Conservation (phyloP, 1,284 basidiomycete species). For the Ustilago shanxiensis region DNA sequence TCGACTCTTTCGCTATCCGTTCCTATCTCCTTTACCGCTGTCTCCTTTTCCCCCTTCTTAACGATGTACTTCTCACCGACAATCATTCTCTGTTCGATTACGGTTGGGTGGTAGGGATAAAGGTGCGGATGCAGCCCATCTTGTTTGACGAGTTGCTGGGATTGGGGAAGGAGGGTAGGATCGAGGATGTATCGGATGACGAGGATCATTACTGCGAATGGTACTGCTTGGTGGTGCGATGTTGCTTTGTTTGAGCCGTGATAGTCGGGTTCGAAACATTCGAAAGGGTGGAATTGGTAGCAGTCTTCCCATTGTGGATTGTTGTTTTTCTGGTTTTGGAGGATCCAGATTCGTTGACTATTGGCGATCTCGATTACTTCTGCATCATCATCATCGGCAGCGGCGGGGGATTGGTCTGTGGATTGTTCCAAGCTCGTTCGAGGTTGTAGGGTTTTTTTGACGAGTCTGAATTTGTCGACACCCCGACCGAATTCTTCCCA, state of each 20-base stretch:
- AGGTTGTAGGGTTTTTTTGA: slow-evolving; percentile 14
- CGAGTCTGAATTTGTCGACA: slow-evolving; percentile 12
- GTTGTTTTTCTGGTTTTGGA: slow-evolving; percentile 24
- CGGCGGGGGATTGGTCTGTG: too few species aligned
- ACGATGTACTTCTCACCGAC: slow-evolving; percentile 27
- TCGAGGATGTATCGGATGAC: slow-evolving; percentile 23
- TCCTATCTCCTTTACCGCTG: background rate
- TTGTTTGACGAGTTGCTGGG: background rate
- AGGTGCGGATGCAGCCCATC: slow-evolving; percentile 23
- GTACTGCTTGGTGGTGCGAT: background rate
- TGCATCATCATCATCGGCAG: background rate
- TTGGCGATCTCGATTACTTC: background rate
- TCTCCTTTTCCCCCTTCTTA: slow-evolving; percentile 9
- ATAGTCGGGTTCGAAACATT: slow-evolving; percentile 35
- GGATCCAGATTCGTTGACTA: slow-evolving; percentile 22
- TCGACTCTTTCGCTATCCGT: slow-evolving; percentile 33
- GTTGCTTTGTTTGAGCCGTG: slow-evolving; percentile 19
- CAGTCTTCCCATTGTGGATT: slow-evolving; percentile 28
- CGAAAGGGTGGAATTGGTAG: slow-evolving; percentile 25
- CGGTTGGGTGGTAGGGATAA: slow-evolving; percentile 42
- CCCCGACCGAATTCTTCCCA: slow-evolving; percentile 32
- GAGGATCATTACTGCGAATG: slow-evolving; percentile 35
- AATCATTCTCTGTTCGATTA: slow-evolving; percentile 36
- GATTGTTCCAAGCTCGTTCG: slow-evolving; percentile 16
- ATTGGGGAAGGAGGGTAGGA: background rate